These are phyloP conservation scores for Acacia crassicarpa DNA, from an alignment of 306 rosid genomes.

Conservation along the genomic window DNA sequence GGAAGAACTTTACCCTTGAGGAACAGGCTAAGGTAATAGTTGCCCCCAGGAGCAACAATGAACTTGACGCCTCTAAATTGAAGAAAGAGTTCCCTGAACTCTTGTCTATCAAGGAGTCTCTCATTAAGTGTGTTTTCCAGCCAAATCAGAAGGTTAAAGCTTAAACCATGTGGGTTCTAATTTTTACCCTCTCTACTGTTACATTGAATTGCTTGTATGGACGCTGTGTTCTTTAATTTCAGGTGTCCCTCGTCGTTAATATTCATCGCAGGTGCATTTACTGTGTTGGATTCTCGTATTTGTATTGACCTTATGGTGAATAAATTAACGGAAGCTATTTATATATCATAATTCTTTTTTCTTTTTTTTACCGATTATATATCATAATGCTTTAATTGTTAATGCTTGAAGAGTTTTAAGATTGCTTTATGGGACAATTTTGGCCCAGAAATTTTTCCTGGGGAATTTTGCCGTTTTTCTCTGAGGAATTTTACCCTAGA, in stretches of 20 bases:
- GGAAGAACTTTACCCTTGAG: constrained; percentile 81
- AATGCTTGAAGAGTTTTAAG: neutral
- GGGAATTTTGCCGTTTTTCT: no score
- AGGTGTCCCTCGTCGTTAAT: constrained; percentile 15
- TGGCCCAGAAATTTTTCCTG: no score
- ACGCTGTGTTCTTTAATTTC: constrained; percentile 15
- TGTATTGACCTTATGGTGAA: constrained; percentile 32
- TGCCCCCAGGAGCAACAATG: constrained; percentile 85
- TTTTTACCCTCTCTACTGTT: constrained; percentile 13
- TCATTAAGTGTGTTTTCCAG: constrained; percentile 69
- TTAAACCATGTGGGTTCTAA: constrained; percentile 31
- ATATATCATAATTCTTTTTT: neutral
- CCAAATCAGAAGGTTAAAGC: constrained; percentile 61
- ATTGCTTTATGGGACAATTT: no score
- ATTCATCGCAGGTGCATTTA: constrained; percentile 2
- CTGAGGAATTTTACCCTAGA: no score
- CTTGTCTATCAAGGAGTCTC: constrained; percentile 81
- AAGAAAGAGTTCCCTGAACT: constrained; percentile 75
- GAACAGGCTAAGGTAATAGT: constrained; percentile 93
- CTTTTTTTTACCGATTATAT: neutral
- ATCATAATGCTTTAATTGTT: neutral
- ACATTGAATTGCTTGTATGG: constrained; percentile 32
- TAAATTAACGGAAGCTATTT: constrained; percentile 40
- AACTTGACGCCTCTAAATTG: constrained; percentile 70
- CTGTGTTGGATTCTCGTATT: constrained; percentile 33